These are phyloP conservation scores for Neofusicoccum sp. DNA, from an alignment of 2,329 filamentous ascomycete species.

Conservation along the genomic window DNA sequence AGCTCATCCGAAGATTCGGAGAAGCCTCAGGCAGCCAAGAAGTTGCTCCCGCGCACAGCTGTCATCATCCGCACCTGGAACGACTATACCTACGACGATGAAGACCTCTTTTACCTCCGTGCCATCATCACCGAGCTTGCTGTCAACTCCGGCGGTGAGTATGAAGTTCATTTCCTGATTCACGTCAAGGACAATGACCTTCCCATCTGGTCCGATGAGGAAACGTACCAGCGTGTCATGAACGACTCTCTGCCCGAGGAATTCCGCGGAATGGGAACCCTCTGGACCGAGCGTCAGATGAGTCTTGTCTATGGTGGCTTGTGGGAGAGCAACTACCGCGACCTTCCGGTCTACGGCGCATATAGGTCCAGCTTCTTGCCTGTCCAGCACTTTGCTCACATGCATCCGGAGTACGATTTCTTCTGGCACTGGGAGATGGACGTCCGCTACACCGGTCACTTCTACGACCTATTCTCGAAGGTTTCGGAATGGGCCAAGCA, in stretches of 20 bases:
- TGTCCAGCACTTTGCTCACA: constrained; percentile 86
- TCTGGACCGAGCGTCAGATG: constrained; percentile 54
- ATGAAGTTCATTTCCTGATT: constrained; percentile 77
- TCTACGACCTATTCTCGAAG: constrained; percentile 73
- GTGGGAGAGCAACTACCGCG: constrained; percentile 51
- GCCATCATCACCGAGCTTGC: constrained; percentile 77
- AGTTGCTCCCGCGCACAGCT: constrained; percentile 62
- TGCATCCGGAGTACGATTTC: constrained; percentile 84
- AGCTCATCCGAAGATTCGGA: constrained; percentile 17
- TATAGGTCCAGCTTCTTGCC: constrained; percentile 85
- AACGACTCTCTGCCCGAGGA: constrained; percentile 47
- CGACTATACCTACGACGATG: constrained; percentile 73
- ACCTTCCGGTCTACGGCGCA: constrained; percentile 66
- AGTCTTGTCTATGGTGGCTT: constrained; percentile 54
- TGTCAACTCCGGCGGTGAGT: constrained; percentile 76
- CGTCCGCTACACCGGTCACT: constrained; percentile 84
- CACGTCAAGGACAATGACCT: constrained; percentile 78
- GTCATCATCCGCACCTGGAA: constrained; percentile 82
- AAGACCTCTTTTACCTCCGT: constrained; percentile 79
- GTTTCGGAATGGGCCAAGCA: constrained; percentile 64
- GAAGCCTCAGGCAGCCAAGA: constrained; percentile 26
- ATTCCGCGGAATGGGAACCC: constrained; percentile 52
- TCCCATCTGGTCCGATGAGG: constrained; percentile 78
- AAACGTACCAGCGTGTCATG: constrained; percentile 67
- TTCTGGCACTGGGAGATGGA: constrained; percentile 98